Evolutionary conservation across 192 early-diverging fungal species (phyloP), one percentile per base, ranked within the genome.

Genomic region (Coemansia umbellata): DNA sequence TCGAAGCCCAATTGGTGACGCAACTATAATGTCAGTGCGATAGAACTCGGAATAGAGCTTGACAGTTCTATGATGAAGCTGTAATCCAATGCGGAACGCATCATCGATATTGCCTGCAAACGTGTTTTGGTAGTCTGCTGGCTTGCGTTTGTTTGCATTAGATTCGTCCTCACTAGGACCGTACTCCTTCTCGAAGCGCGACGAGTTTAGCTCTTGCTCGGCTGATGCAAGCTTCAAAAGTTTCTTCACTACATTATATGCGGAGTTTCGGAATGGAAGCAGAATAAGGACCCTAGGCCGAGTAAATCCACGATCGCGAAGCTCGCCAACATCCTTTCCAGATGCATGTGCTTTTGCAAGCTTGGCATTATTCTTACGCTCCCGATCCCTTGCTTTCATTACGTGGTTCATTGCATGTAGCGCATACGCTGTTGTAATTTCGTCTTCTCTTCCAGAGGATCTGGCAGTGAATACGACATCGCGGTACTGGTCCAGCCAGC

Each of bases 21-120:
- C 91, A 48, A 97, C 75, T 17, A 99, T 88, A 17, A 99, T 81
- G 66, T 99, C 96, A 0, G 90, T 82, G 11, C 78, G 78, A 66
- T 95, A 99, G 55, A 97, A 97, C 28, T 88, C 81, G 2, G 89
- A 69, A 58, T 86, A 97, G 18, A 97, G 69, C 57, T 93, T 94
- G 61, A 94, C 78, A 14, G 91, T 79, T 66, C 87, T 93, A 32
- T 88, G 80, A 5, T 87, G 81, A 45, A 97, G 87, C 66, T 94
- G 91, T 54, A 99, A 76, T 6, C 95, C 96, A 37, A 97, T 78
- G 17, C 92, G 80, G 74, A 99, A 99, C 36, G 84, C 85, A 66
- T 99, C 96, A 60, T 97, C 96, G 60, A 93, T 91, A 68, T 97
- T 97, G 36, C 95, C 96, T 6, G 71, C 81, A 77, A 99, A 98